Evolutionary conservation across 192 early-diverging fungal species (phyloP).

Genomic region (Coemansia sp.): DNA sequence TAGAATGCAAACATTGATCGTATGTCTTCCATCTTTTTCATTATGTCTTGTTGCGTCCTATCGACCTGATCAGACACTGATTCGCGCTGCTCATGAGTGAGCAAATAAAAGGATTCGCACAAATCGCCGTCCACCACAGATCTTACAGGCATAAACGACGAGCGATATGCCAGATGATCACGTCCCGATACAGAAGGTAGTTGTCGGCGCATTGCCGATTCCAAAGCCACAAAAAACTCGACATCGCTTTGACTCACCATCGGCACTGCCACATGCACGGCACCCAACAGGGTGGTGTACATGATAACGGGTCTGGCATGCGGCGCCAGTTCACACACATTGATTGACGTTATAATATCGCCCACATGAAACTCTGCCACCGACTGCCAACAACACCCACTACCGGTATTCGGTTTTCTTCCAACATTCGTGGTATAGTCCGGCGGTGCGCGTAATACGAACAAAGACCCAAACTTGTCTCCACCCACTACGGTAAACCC

Average conservation of each 20-base stretch:
- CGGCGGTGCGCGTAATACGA: conserved; percentile 61
- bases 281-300: conserved; percentile 87
- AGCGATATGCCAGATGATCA: conserved; percentile 88
- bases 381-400: conserved; percentile 61
- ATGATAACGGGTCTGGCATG: conserved; percentile 87
- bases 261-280: conserved; percentile 84
- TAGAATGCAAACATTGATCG: conserved; percentile 60
- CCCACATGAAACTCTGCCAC: conserved; percentile 84
- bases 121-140: conserved; percentile 87
- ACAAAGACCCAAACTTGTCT: conserved; percentile 98
- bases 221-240: conserved; percentile 91
- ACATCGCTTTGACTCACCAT: conserved; percentile 89
- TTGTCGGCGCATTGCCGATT: conserved; percentile 84
- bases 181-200: conserved; percentile 83
- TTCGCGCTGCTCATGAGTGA: conserved; percentile 11
- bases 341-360: conserved; percentile 83
- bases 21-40: conserved; percentile 96
- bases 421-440: no score
- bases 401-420: no score
- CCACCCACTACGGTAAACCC: conserved; percentile 92
- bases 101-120: conserved; percentile 74
- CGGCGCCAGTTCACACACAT: conserved; percentile 75
- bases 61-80: conserved; percentile 89
- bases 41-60: conserved; percentile 78
- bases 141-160: conserved; percentile 77